Evolutionary conservation across 2,329 filamentous ascomycete genomes (phyloP).

Genomic region (Calonectria crousiana): DNA sequence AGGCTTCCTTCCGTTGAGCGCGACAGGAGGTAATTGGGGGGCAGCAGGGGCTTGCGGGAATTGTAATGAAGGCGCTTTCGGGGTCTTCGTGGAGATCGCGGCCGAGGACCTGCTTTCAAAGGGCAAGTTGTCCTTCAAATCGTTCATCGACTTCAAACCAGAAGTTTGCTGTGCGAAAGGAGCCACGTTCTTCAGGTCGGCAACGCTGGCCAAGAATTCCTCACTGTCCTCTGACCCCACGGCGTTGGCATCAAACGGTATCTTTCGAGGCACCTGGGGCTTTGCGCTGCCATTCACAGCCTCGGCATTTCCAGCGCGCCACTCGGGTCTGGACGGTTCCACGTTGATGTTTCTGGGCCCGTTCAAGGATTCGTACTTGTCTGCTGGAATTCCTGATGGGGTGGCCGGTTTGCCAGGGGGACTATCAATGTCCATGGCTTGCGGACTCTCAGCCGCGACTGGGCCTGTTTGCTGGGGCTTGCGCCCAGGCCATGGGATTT

Average conservation of each 20-base stretch:
- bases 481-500: constrained; percentile 49
- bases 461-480: constrained; percentile 46
- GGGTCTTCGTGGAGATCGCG: constrained; percentile 53
- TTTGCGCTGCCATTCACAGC: constrained; percentile 39
- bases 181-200: constrained; percentile 68
- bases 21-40: constrained; percentile 61
- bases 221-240: constrained; percentile 68
- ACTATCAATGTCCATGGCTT: constrained; percentile 75
- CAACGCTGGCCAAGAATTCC: constrained; percentile 65
- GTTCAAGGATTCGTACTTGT: constrained; percentile 31
- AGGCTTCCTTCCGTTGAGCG: constrained; percentile 58
- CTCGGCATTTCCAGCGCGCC: constrained; percentile 64
- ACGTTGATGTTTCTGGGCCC: constrained; percentile 66
- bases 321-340: constrained; percentile 70
- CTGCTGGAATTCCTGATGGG: background rate
- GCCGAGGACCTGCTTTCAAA: constrained; percentile 66
- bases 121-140: constrained; percentile 68
- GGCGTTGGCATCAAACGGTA: constrained; percentile 49
- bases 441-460: constrained; percentile 59
- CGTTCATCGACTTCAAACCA: constrained; percentile 66
- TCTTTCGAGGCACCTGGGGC: constrained; percentile 33
- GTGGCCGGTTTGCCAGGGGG: constrained; percentile 52
- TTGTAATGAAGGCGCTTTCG: constrained; percentile 50
- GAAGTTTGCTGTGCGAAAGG: constrained; percentile 62
- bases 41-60: constrained; percentile 64